Evolutionary conservation across 257 asterid genomes (phyloP), one percentile per base, ranked within the genome.

Genomic region (Nicotiana attenuata): DNA sequence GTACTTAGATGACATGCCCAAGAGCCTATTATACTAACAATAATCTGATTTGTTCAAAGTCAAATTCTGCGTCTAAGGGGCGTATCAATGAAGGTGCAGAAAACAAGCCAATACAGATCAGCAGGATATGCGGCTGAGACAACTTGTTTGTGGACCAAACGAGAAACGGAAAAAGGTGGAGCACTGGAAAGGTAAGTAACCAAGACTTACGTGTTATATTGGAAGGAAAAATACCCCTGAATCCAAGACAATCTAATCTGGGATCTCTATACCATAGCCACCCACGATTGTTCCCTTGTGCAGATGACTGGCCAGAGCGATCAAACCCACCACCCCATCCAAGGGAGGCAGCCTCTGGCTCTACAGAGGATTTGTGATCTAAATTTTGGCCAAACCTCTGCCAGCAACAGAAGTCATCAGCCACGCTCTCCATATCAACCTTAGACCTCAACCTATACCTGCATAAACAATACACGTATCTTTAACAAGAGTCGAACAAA

Each of bases 231-330:
- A 96, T 91, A 76, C 96, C 98, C 83, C 99, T 88, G 28, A 87
- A 88, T 80, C 99, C 99, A 53, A 96, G 97, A 89, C 94, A 96
- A 85, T 90, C 86, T 85, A 93, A 83, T 82, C 99, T 90, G 16
- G 97, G 99, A 90, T 96, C 99, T 81, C 89, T 90, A 69, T 82
- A 76, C 99, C 99, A 96, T 24, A 81, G 84, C 97, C 97, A 96
- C 76, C 99, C 98, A 66, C 57, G 24, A 80, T 9, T 80, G 82
- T 81, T 89, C 78, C 92, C 95, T 56, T 80, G 88, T 33, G 99
- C 86, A 83, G 97, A 82, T 35, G 92, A 86, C 45, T 83, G 86
- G 38, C 97, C 97, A 15, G 95, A 64, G 20, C 10, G 82, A 83
- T 95, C 98, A 85, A 84, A 83, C 19, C 89, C 86, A 81, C 91